Conservation (phyloP, 2,329 filamentous ascomycete species). For the Fusarium decemcellulare region DNA sequence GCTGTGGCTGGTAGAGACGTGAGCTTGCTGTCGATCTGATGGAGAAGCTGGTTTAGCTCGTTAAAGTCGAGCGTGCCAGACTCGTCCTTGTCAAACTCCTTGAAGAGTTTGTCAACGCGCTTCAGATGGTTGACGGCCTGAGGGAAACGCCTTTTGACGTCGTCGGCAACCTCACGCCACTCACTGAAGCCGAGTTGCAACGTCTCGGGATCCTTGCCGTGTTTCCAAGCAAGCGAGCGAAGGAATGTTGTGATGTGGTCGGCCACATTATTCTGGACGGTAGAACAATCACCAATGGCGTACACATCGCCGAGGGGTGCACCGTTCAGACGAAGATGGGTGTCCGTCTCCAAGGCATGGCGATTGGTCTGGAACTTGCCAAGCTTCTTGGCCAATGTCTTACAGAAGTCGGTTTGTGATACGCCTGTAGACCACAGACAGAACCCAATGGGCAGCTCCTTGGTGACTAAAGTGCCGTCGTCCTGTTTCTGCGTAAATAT, state of each 20-base stretch:
- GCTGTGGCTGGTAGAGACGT: constrained; percentile 96
- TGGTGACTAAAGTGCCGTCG: constrained; percentile 81
- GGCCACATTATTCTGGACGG: constrained; percentile 96
- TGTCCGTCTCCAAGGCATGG: constrained; percentile 94
- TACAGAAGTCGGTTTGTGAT: constrained; percentile 84
- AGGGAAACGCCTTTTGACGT: constrained; percentile 90
- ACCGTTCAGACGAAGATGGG: constrained; percentile 90
- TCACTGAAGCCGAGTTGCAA: constrained; percentile 88
- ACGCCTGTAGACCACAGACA: constrained; percentile 99
- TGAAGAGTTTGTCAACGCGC: constrained; percentile 91
- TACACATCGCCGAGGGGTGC: constrained; percentile 95
- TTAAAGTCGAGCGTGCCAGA: constrained; percentile 94
- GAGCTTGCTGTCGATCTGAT: constrained; percentile 94
- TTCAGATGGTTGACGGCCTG: constrained; percentile 90
- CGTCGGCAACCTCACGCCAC: constrained; percentile 87
- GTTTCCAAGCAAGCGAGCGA: constrained; percentile 90
- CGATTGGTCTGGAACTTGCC: constrained; percentile 84
- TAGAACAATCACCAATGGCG: constrained; percentile 94
- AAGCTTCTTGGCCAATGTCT: constrained; percentile 83
- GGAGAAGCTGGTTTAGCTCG: constrained; percentile 89
- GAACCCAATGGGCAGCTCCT: constrained; percentile 96
- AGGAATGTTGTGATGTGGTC: constrained; percentile 93
- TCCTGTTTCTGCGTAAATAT: constrained; percentile 87
- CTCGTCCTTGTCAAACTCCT: constrained; percentile 92
- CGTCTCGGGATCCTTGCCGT: constrained; percentile 90